Evolutionary conservation across 2,329 filamentous ascomycete genomes (phyloP).

Genomic region (Epichloe sylvatica): DNA sequence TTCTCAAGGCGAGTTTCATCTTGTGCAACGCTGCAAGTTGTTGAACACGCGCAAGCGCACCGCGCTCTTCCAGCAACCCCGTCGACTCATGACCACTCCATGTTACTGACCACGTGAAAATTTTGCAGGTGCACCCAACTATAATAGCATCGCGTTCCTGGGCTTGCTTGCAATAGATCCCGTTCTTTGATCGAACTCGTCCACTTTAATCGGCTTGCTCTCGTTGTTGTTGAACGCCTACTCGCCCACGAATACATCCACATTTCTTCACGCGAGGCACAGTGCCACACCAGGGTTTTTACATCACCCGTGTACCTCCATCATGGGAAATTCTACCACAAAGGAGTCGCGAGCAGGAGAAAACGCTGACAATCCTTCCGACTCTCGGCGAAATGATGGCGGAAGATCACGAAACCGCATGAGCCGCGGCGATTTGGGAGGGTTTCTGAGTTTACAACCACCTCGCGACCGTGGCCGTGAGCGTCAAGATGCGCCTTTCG

Average conservation of each 20-base stretch:
- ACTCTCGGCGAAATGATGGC: constrained; percentile 8
- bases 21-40: not conserved
- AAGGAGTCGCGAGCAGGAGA: constrained; percentile 24
- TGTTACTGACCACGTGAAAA: not conserved
- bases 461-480: constrained; percentile 22
- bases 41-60: not conserved
- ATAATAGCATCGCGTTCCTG: not conserved
- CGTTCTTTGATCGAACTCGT: not conserved
- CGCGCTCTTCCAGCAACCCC: not conserved
- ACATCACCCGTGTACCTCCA: not conserved
- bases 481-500: constrained; percentile 31
- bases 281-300: too few relatives aligned
- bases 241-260: not conserved
- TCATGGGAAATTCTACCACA: constrained; percentile 27
- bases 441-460: constrained; percentile 29
- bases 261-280: too few relatives aligned
- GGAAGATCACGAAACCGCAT: constrained; percentile 15
- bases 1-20: not conserved
- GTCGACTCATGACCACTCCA: not conserved
- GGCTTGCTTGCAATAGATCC: not conserved
- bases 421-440: constrained; percentile 32
- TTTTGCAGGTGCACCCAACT: not conserved
- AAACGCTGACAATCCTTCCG: constrained; percentile 8
- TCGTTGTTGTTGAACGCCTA: not conserved
- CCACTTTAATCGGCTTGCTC: not conserved